phyloP scores from a whole-genome alignment of 495 filamentous ascomycete genomes.

The Tirmania nivea region DNA sequence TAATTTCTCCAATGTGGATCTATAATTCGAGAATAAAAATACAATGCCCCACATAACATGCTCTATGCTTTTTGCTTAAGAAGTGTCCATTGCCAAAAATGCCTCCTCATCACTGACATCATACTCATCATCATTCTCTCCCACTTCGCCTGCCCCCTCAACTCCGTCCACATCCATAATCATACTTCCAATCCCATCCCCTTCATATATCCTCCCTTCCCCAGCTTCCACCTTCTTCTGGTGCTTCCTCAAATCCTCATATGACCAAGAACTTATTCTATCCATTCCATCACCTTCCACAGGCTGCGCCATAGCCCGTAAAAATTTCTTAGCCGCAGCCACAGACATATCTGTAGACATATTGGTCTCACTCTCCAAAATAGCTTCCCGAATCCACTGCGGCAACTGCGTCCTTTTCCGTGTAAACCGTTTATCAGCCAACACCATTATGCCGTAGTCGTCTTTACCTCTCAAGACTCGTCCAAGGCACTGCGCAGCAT shows the following conservation, averaged over 20 bases:
- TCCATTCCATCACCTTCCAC: conserved; percentile 67
- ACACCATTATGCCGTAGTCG: conserved; percentile 96
- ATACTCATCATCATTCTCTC: background rate
- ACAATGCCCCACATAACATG: no score
- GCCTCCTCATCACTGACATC: background rate
- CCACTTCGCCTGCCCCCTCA: background rate
- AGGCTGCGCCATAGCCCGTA: conserved; percentile 75
- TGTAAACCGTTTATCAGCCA: conserved; percentile 79
- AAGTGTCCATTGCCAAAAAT: background rate
- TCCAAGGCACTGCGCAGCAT: conserved; percentile 89
- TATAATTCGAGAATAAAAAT: no score
- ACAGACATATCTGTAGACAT: conserved; percentile 90
- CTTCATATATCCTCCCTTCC: background rate
- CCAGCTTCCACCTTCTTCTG: conserved; percentile 36
- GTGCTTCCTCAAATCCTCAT: conserved; percentile 52
- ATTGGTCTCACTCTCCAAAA: conserved; percentile 64
- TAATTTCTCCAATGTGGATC: no score
- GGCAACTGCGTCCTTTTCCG: conserved; percentile 78
- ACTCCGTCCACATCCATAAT: conserved; percentile 1
- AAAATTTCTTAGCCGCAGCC: conserved; percentile 68
- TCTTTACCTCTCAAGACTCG: conserved; percentile 93
- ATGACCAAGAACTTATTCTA: conserved; percentile 77
- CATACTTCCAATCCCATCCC: background rate
- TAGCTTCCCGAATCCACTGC: conserved; percentile 86
- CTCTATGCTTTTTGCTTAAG: no score